Evolutionary conservation across 345 rosid species (phyloP), one percentile per base, ranked within the genome.

Genomic region (Sonneratia caseolaris): DNA sequence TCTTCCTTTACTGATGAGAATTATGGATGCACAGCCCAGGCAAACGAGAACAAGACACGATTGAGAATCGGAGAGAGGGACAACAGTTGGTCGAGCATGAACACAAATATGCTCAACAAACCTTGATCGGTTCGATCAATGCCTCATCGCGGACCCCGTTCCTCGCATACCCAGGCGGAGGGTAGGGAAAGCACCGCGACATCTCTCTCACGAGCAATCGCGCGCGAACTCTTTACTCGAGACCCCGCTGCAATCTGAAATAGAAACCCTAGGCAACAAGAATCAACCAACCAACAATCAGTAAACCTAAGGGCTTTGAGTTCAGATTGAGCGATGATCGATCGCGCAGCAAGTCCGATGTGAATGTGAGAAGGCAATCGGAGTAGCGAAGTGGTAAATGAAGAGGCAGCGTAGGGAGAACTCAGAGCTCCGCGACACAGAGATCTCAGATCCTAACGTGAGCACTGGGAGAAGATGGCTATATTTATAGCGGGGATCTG

Each of bases 181-280:
- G 79, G 76, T 70, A 82, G 43, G 76, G 77, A 43, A 79, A 79
- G 66, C 82, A 79, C 70, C 81, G 73, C 47, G 82, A 82, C 85
- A 82, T 82, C 72, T 62, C 66, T 62, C 66, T 27, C 66, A 32
- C 32, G 11, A 15, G 37, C 62, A 18, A 57, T 7, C 35, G 51
- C 15, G 13, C 64, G 13, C 64, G 35, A 56, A 9, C 12, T 22
- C 64, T 27, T 53, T 4, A 3, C 4, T 53, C 59, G 59, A 18
- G 64, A 57, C 9, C 22, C 10, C 64, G 3, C 32, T 24, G 18
- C 36, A 14, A 62, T 62, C 74, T 49, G 64, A 42, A 36, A 47
- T 14, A 37, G 36, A 24, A 51, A 37, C 66, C 38, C 40, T n/a
- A 18, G 4, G 61, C 0, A n/a, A 2, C 70, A 14, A 27, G 21